Evolutionary conservation across 352 stramenopile species (phyloP), one percentile per base, ranked within the genome.

Genomic region (Pseudoperonospora humuli): DNA sequence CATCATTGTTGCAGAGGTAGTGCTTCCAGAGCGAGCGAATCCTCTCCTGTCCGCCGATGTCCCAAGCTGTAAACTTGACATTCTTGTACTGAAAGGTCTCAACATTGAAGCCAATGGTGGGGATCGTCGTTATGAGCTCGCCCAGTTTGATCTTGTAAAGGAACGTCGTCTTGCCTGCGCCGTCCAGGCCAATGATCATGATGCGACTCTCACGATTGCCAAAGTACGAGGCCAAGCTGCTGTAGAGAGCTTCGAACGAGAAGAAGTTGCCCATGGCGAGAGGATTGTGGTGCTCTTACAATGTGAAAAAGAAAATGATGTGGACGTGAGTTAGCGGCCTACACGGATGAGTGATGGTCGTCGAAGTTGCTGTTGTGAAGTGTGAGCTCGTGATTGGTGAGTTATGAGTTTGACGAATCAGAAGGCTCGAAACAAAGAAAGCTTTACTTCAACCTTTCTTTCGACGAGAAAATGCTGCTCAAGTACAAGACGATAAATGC

Each of bases 101-200:
- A 44, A 95, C 69, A 52, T 95, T 92, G 55, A 91, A 93, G 13
- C 82, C 79, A 28, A 95, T 75, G n/a, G 86, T 95, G 13, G 79
- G 69, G 39, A 88, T 77, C 32, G 79, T 88, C 2, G 61, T 75
- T 17, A 93, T 46, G 4, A 70, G 15, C 37, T 89, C 72, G 8
- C 72, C 76, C 18, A 94, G 57, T 49, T 95, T 87, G 47, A 95
- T 72, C 43, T 80, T 75, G 69, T 95, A 89, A 7, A 98, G 78
- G 51, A 98, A 93, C 23, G 95, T 98, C 1, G 95, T 98, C 75
- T 98, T 98, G 61, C 93, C 94, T 15, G 93, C 95, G 17, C 85
- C 90, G 67, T 98, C 94, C 9, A 97, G 73, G 1, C 85, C 85
- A n/a, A 96, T 75, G 67, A 98, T 96, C 38, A 98, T 51, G 45